A percentile compares a stretch with the other conserved stretches of the same genome.
These are phyloP conservation scores for Globisporangium solare DNA, from an alignment of 352 stramenopile species.

Conservation along the genomic window DNA sequence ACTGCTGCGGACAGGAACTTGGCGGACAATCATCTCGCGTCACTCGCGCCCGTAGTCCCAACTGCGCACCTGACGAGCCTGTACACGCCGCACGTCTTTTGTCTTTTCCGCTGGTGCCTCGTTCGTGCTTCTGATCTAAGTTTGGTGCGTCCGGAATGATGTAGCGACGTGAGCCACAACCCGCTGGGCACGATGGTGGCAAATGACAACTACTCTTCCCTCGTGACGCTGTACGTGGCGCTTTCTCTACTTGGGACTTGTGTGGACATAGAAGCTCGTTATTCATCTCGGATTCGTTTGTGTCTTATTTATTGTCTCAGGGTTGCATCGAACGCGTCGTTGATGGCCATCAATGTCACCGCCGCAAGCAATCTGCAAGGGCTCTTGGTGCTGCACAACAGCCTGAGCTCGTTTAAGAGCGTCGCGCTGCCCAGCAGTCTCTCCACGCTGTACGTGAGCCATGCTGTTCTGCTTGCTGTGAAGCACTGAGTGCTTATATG, in stretches of 20 bases:
- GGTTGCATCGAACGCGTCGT: slow-evolving; percentile 13
- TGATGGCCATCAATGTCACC: slow-evolving; percentile 4
- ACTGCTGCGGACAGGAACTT: slow-evolving; percentile 5
- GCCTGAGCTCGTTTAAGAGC: slow-evolving; percentile 7
- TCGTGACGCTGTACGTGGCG: slow-evolving; percentile 8
- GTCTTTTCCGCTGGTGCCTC: not conserved
- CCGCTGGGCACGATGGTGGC: not conserved
- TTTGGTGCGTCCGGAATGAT: not conserved
- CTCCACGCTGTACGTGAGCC: slow-evolving; percentile 4
- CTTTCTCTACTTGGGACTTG: too few relatives aligned
- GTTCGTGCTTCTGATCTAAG: not conserved
- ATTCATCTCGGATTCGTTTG: not conserved
- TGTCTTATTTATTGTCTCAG: not conserved
- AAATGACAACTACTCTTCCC: slow-evolving; percentile 1
- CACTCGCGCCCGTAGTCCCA: slow-evolving; percentile 7
- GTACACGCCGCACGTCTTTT: not conserved
- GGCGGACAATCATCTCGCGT: slow-evolving; percentile 10
- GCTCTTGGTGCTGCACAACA: slow-evolving; percentile 12
- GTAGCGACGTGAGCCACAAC: slow-evolving; percentile 9
- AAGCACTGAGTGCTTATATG: not conserved
- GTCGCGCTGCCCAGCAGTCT: slow-evolving; percentile 6
- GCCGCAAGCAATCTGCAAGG: slow-evolving; percentile 2
- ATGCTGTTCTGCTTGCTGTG: too few relatives aligned
- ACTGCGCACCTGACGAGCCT: not conserved
- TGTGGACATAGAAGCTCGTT: too few relatives aligned